Percentiles rank a stretch among this genome's conserved stretches.
These are phyloP conservation scores for Dissophora ornata DNA, from an alignment of 192 early-diverging fungal genomes.

Conservation along the genomic window DNA sequence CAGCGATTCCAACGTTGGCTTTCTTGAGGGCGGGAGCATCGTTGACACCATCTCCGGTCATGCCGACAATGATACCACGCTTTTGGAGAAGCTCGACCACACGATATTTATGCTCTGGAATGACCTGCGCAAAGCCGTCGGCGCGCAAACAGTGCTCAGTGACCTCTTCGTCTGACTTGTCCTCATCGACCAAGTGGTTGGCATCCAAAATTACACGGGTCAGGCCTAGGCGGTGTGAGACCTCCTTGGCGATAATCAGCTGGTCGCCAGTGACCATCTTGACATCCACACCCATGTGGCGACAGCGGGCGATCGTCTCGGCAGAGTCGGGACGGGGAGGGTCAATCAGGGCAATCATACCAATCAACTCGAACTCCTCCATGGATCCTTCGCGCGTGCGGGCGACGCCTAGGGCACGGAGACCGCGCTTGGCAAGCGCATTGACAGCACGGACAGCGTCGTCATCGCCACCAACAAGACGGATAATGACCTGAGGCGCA, in stretches of 20 bases:
- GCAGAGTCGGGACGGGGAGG: slow-evolving; percentile 92
- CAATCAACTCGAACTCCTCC: slow-evolving; percentile 84
- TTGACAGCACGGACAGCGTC: slow-evolving; percentile 87
- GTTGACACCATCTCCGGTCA: slow-evolving; percentile 98
- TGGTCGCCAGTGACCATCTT: slow-evolving; percentile 99
- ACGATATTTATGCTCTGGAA: slow-evolving; percentile 97
- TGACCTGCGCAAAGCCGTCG: slow-evolving; percentile 97
- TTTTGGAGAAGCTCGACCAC: slow-evolving; percentile 95
- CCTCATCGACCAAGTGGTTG: slow-evolving; percentile 80
- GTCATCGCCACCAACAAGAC: slow-evolving; percentile 83
- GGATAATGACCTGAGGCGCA: slow-evolving; percentile 92
- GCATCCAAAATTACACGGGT: slow-evolving; percentile 91
- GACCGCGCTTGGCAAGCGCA: slow-evolving; percentile 81
- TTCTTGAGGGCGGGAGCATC: slow-evolving; percentile 98
- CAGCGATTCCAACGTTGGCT: slow-evolving; percentile 97
- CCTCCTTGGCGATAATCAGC: slow-evolving; percentile 93
- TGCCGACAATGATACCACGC: slow-evolving; percentile 83
- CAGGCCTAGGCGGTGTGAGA: slow-evolving; percentile 90
- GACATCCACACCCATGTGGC: slow-evolving; percentile 87
- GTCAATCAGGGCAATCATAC: slow-evolving; percentile 92
- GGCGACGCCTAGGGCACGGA: slow-evolving; percentile 93
- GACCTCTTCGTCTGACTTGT: slow-evolving; percentile 81
- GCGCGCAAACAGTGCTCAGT: slow-evolving; percentile 87
- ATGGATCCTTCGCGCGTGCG: slow-evolving; percentile 73
- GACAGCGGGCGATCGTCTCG: slow-evolving; percentile 86